phyloP scores from a whole-genome alignment of 345 rosid species.

The Eucalyptus tenuipes region DNA sequence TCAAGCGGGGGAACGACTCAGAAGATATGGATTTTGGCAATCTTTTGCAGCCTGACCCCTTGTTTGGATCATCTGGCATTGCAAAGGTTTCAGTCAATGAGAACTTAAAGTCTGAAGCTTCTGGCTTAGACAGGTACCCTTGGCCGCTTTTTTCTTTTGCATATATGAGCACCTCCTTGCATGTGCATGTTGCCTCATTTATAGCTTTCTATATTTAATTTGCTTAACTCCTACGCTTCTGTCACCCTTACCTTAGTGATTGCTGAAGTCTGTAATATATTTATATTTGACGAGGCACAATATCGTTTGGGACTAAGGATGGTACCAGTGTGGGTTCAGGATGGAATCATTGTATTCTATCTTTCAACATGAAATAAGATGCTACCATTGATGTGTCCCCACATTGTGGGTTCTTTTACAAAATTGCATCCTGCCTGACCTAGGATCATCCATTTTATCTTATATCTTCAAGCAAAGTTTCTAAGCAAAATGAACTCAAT shows the following conservation, averaged over 20 bases:
- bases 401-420: background rate
- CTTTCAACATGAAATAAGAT: background rate
- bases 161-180: background rate
- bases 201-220: background rate
- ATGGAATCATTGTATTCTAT: background rate
- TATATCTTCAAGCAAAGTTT: background rate
- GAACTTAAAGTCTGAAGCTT: conserved; percentile 15
- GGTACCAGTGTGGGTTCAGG: background rate
- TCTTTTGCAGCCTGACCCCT: conserved; percentile 18
- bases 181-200: background rate
- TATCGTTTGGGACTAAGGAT: background rate
- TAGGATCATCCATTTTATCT: background rate
- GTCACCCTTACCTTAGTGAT: background rate
- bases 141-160: background rate
- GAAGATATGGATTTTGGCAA: conserved; percentile 19
- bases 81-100: conserved; percentile 12
- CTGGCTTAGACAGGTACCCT: conserved; percentile 27
- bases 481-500: background rate
- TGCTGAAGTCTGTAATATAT: background rate
- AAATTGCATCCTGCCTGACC: background rate
- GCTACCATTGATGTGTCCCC: background rate
- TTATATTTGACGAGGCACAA: background rate
- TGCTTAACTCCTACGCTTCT: background rate
- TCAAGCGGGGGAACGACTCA: conserved; percentile 1
- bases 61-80: conserved; percentile 14